Conservation (phyloP, 1,139 yeast genomes). For the Candida smagusa region DNA sequence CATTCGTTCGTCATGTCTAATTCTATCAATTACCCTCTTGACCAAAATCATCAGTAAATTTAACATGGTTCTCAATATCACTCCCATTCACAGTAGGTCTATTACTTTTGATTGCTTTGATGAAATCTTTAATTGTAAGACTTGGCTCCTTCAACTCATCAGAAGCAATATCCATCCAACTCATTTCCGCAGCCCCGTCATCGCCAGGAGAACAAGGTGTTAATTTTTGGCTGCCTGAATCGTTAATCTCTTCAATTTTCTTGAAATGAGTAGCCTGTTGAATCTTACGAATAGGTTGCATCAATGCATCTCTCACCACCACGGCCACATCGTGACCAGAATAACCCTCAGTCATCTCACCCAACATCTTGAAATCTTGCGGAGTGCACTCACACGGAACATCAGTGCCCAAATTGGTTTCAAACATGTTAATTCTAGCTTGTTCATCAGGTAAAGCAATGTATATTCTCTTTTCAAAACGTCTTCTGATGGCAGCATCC, state of each 20-base stretch:
- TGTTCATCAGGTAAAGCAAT: constrained; percentile 91
- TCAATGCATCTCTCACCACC: constrained; percentile 92
- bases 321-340: constrained; percentile 98
- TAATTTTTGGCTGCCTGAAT: constrained; percentile 39
- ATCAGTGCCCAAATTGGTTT: constrained; percentile 75
- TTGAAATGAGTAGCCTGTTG: constrained; percentile 97
- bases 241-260: constrained; percentile 37
- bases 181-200: constrained; percentile 77
- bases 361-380: constrained; percentile 74
- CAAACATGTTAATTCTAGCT: constrained; percentile 92
- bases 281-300: constrained; percentile 96
- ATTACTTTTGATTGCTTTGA: constrained; percentile 86
- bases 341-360: constrained; percentile 95
- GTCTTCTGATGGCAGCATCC: constrained; percentile 95
- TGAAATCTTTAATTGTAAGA: constrained; percentile 84
- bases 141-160: constrained; percentile 90
- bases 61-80: constrained; percentile 78
- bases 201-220: constrained; percentile 99
- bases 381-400: constrained; percentile 79
- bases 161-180: constrained; percentile 88
- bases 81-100: constrained; percentile 91
- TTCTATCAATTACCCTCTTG: constrained; percentile 98
- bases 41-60: constrained; percentile 92
- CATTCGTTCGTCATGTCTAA: too few species aligned
- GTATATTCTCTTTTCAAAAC: constrained; percentile 93